Evolutionary conservation across 805 yeast genomes (phyloP), one percentile per base, ranked within the genome.

Genomic region (Metschnikowia vanudenii): DNA sequence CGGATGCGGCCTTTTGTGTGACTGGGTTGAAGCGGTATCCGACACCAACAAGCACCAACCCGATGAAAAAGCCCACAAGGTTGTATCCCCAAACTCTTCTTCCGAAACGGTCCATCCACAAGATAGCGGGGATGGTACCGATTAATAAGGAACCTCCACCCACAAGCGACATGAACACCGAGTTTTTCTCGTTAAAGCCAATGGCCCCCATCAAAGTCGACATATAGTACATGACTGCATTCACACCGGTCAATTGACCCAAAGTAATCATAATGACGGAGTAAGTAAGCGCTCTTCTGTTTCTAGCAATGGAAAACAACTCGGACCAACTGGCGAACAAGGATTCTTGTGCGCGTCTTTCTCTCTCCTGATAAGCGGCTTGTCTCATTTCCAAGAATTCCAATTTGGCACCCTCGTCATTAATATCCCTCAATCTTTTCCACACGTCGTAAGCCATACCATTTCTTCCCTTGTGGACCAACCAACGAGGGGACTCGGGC

Each of bases 211-310:
- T 76, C 58, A 82, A 65, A 3, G 76, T 77, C 39, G 84, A 75
- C 79, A 81, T 74, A 63, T 82, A 79, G 68, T 81, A 82, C 78
- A 81, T 73, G 48, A 82, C 76, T 34, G 82, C 86, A 56, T 82
- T 82, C 55, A 82, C 77, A 69, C 87, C 87, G 4, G 86, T 81
- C 66, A 82, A 74, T 61, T 82, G 88, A 42, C 84, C 84, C 46
- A 80, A 68, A 54, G 75, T 63, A 46, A 80, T 73, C 85, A 81
- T 80, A 54, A 78, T 72, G 43, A 69, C 68, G 9, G 85, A 74
- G 59, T 80, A 81, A 17, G 79, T 62, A 37, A 82, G 68, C 10
- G 86, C 83, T 57, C 86, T 76, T 53, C 86, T 75, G 60, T 76
- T 78, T 62, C 88, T 75, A 38, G 84, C 75, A 44, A 75, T 68